These are phyloP conservation scores for Komagataella ulmi DNA, from an alignment of 805 yeast species.

Conservation along the genomic window DNA sequence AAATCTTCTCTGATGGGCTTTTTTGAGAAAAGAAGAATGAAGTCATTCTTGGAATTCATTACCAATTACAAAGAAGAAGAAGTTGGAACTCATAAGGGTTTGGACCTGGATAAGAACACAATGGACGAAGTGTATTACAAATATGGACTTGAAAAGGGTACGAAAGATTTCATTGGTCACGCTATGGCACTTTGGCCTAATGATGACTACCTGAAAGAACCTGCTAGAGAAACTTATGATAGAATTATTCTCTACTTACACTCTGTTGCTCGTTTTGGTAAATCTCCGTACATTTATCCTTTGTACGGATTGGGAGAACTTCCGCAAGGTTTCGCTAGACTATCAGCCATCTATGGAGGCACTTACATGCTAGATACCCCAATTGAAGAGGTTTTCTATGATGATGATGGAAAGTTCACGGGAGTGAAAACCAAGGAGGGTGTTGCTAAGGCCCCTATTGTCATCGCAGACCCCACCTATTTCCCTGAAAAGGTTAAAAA, in stretches of 20 bases:
- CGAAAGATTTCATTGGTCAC: constrained; percentile 94
- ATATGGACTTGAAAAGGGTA: constrained; percentile 84
- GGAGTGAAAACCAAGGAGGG: constrained; percentile 93
- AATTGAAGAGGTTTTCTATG: constrained; percentile 75
- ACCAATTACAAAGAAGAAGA: constrained; percentile 72
- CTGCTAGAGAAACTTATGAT: constrained; percentile 86
- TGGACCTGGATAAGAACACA: constrained; percentile 75
- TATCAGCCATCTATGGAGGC: constrained; percentile 96
- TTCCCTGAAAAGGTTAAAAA: constrained; percentile 74
- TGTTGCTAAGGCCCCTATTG: constrained; percentile 79
- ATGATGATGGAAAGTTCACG: constrained; percentile 54
- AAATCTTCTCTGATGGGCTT: constrained; percentile 88
- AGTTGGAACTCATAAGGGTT: constrained; percentile 68
- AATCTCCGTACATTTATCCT: constrained; percentile 93
- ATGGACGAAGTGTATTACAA: constrained; percentile 86
- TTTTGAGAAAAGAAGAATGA: constrained; percentile 92
- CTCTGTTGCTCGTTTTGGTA: constrained; percentile 89
- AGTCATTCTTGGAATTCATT: constrained; percentile 80
- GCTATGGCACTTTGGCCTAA: constrained; percentile 97
- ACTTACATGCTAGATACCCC: constrained; percentile 97
- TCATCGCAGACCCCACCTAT: constrained; percentile 96
- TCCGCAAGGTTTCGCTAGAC: constrained; percentile 98
- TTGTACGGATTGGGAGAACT: constrained; percentile 93
- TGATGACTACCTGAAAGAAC: constrained; percentile 77
- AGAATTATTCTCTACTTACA: constrained; percentile 76